A percentile compares a stretch with the other conserved stretches of the same genome.
Conservation (phyloP, 768 basidiomycete species). For the Strobilomyces dryophilus region DNA sequence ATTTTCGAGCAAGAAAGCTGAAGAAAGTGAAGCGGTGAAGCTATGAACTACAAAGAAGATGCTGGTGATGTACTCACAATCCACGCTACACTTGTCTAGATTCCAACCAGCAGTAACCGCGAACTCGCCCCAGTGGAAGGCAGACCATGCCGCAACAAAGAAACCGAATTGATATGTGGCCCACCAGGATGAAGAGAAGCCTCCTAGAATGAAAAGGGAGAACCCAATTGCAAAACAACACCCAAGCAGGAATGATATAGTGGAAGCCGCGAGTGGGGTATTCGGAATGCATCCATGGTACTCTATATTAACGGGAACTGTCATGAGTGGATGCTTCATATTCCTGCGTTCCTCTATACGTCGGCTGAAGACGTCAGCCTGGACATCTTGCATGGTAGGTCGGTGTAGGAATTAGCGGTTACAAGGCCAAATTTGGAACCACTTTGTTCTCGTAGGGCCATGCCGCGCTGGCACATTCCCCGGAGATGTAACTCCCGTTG, state of each 20-base stretch:
- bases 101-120: slow-evolving; percentile 97
- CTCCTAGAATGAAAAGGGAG: slow-evolving; percentile 45
- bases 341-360: slow-evolving; percentile 41
- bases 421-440: slow-evolving; percentile 11
- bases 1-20: slow-evolving; percentile 94
- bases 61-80: slow-evolving; percentile 59
- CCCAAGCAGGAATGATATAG: slow-evolving; percentile 87
- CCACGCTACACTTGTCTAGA: slow-evolving; percentile 83
- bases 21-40: slow-evolving; percentile 1
- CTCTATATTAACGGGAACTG: slow-evolving; percentile 41
- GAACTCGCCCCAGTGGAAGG: slow-evolving; percentile 94
- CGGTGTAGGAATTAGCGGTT: background rate
- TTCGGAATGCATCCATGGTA: slow-evolving; percentile 71
- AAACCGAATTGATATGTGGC: slow-evolving; percentile 74
- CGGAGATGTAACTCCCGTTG: slow-evolving; percentile 10
- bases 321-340: slow-evolving; percentile 44
- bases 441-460: slow-evolving; percentile 4
- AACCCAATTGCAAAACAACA: slow-evolving; percentile 56
- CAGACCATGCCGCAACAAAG: slow-evolving; percentile 78
- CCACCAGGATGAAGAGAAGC: slow-evolving; percentile 50
- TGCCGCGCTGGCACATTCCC: slow-evolving; percentile 15
- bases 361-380: slow-evolving; percentile 36
- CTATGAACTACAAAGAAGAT: background rate
- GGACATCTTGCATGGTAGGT: slow-evolving; percentile 29
- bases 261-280: slow-evolving; percentile 74